Percentiles rank a stretch among this genome's conserved stretches.
phyloP scores from a whole-genome alignment of 768 basidiomycete genomes.

The Basidioascus undulatus region DNA sequence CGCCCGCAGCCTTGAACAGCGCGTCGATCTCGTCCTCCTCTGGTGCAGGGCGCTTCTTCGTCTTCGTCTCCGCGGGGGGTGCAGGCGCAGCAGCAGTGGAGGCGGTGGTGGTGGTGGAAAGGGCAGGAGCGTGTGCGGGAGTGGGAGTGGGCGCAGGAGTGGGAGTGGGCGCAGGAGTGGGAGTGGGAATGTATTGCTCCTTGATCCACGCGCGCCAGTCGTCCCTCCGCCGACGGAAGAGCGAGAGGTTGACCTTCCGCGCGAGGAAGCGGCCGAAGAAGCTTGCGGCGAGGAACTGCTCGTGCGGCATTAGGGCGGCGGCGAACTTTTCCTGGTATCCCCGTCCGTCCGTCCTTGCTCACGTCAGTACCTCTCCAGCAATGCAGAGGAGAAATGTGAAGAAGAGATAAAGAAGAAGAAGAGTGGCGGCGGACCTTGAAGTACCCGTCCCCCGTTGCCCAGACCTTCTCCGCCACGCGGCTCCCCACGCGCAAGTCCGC shows the following conservation, averaged over 20 bases:
- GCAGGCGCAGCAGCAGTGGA: no score
- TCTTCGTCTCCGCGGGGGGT: no score
- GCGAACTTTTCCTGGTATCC: conserved; percentile 57
- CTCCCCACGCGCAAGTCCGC: conserved; percentile 73
- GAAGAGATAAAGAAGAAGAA: background rate
- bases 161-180: no score
- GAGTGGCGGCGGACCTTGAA: conserved; percentile 34
- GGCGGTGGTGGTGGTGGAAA: background rate
- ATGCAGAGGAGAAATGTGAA: no score
- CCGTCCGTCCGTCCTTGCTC: background rate
- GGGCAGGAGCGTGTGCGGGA: no score
- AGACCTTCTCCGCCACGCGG: conserved; percentile 65
- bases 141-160: no score
- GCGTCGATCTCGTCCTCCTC: no score
- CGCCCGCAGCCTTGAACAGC: no score
- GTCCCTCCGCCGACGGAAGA: conserved; percentile 50
- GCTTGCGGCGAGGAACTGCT: conserved; percentile 43
- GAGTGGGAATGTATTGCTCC: no score
- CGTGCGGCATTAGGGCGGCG: conserved; percentile 44
- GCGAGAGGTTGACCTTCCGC: conserved; percentile 42
- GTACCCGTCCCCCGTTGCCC: conserved; percentile 66
- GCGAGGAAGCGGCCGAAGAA: conserved; percentile 69
- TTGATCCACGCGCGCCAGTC: conserved; percentile 59
- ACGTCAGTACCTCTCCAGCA: conserved; percentile 1
- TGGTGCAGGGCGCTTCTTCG: no score